Percentiles rank a stretch among this genome's conserved stretches.
phyloP scores from a whole-genome alignment of 495 filamentous ascomycete species.

The Antarctomyces pellizariae region DNA sequence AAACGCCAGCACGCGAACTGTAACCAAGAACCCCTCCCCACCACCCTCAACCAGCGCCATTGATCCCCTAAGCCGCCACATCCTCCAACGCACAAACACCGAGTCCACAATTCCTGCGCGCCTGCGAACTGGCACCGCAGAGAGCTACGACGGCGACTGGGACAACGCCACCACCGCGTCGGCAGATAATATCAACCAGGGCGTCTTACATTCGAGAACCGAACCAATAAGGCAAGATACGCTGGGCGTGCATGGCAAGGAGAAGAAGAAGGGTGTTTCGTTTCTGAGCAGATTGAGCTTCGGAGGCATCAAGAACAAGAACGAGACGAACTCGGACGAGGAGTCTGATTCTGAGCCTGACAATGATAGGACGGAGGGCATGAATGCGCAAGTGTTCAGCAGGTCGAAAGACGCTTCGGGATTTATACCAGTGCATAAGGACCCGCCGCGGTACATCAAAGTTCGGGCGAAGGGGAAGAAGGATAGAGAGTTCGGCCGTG shows the following conservation, averaged over 20 bases:
- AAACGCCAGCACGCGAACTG: too few species aligned
- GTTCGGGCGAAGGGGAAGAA: constrained; percentile 65
- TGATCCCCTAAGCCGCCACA: too few species aligned
- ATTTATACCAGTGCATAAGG: constrained; percentile 70
- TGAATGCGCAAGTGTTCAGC: constrained; percentile 58
- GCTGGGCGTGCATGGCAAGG: constrained; percentile 28
- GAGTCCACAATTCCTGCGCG: constrained; percentile 44
- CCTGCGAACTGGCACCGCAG: constrained; percentile 29
- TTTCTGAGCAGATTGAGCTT: constrained; percentile 69
- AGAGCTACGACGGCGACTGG: constrained; percentile 28
- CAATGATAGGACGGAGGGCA: constrained; percentile 49
- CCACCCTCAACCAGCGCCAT: constrained; percentile 10
- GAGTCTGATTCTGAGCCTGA: constrained; percentile 55
- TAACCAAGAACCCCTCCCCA: too few species aligned
- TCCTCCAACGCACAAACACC: constrained; percentile 62
- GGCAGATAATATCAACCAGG: constrained; percentile 1
- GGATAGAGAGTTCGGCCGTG: constrained; percentile 54
- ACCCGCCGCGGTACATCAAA: constrained; percentile 79
- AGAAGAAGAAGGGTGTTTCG: constrained; percentile 54
- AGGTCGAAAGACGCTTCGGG: constrained; percentile 49
- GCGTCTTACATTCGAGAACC: neutral
- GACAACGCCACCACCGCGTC: constrained; percentile 11
- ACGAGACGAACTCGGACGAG: constrained; percentile 24
- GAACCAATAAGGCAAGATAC: constrained; percentile 26
- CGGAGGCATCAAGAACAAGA: constrained; percentile 56